These are phyloP conservation scores for Colletotrichum limetticola DNA, from an alignment of 2,329 filamentous ascomycete genomes.

Conservation along the genomic window DNA sequence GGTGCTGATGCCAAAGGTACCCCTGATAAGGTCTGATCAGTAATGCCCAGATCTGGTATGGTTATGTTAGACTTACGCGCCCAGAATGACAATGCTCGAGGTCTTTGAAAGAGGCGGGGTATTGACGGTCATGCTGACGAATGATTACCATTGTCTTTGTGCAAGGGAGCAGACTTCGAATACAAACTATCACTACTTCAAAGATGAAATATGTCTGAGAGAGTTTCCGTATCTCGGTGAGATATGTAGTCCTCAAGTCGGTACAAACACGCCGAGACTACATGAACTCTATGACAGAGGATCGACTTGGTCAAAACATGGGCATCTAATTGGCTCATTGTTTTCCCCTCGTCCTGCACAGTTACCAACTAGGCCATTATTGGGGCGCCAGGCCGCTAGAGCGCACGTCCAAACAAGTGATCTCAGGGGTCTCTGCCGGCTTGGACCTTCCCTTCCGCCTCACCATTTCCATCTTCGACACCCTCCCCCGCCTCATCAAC, in stretches of 20 bases:
- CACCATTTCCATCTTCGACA: too few relatives aligned
- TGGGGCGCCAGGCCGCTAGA: background rate
- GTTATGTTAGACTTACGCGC: conserved; percentile 22
- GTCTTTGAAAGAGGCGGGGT: background rate
- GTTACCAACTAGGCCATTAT: background rate
- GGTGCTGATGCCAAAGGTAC: conserved; percentile 27
- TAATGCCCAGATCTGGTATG: too few relatives aligned
- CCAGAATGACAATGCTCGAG: conserved; percentile 34
- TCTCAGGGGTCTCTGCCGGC: conserved; percentile 13
- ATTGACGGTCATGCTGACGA: background rate
- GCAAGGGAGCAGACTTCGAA: background rate
- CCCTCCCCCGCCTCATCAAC: conserved; percentile 4
- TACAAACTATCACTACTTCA: background rate
- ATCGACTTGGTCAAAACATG: background rate
- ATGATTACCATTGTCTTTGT: background rate
- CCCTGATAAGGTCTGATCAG: background rate
- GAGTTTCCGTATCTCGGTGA: background rate
- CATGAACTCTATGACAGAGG: background rate
- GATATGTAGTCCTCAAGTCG: background rate
- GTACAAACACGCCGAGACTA: background rate
- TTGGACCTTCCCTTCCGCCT: conserved; percentile 30
- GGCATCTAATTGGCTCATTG: background rate
- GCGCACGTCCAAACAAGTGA: background rate
- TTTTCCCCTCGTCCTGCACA: conserved; percentile 9
- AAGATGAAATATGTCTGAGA: background rate